Evolutionary conservation across 495 filamentous ascomycete species (phyloP).

Genomic region (Xylaria sp.): DNA sequence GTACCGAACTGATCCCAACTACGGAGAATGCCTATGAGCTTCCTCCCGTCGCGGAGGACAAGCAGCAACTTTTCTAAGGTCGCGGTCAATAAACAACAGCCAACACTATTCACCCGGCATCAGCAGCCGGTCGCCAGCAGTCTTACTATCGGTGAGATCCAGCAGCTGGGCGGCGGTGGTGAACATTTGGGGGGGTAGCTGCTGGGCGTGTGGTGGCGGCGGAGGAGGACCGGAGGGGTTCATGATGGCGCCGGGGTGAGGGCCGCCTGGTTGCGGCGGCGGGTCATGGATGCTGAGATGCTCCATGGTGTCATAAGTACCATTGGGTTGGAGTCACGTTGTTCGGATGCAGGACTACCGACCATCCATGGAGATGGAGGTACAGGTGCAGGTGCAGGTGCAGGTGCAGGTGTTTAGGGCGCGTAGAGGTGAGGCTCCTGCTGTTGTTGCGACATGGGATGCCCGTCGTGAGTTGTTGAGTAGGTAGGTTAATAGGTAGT

Average conservation of each 20-base stretch:
- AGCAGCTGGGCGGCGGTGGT: constrained; percentile 94
- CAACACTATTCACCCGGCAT: constrained; percentile 19
- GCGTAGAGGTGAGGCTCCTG: constrained; percentile 6
- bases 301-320: constrained; percentile 54
- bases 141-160: constrained; percentile 94
- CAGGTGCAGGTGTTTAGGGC: constrained; percentile 1
- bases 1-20: constrained; percentile 99
- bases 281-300: constrained; percentile 54
- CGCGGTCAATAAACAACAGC: constrained; percentile 32
- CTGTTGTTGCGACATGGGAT: constrained; percentile 19
- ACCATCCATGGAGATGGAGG: constrained; percentile 23
- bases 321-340: constrained; percentile 33
- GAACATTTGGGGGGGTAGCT: constrained; percentile 90
- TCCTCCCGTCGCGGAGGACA: constrained; percentile 88
- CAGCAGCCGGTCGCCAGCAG: constrained; percentile 20
- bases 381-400: too few relatives aligned
- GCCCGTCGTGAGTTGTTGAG: background rate
- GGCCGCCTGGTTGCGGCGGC: constrained; percentile 40
- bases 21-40: constrained; percentile 87
- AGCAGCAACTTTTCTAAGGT: constrained; percentile 87
- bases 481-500: too few relatives aligned
- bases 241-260: constrained; percentile 37
- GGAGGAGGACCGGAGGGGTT: constrained; percentile 36
- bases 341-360: constrained; percentile 2
- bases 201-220: constrained; percentile 56